These are phyloP conservation scores for Aspergillus floridensis DNA, from an alignment of 2,329 filamentous ascomycete species.

Conservation along the genomic window DNA sequence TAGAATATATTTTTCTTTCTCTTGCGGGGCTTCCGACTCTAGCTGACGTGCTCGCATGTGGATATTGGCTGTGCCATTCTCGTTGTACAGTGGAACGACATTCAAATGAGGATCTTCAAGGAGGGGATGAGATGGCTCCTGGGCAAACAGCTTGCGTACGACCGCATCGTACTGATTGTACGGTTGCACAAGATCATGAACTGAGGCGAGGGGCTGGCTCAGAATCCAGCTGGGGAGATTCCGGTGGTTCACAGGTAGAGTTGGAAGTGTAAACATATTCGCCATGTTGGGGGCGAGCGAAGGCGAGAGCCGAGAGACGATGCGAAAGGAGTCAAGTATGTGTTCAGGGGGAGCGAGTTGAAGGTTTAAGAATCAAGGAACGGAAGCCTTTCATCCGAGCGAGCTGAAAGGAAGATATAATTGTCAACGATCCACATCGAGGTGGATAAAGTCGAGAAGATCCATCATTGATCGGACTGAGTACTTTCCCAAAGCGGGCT, in stretches of 20 bases:
- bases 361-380: too few relatives aligned
- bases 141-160: slow-evolving; percentile 39
- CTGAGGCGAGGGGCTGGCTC: slow-evolving; percentile 24
- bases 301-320: too few relatives aligned
- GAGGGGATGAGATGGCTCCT: slow-evolving; percentile 34
- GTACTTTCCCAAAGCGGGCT: neutral
- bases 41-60: slow-evolving; percentile 35
- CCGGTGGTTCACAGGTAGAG: slow-evolving; percentile 28
- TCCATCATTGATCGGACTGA: neutral
- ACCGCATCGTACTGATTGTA: slow-evolving; percentile 39
- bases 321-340: too few relatives aligned
- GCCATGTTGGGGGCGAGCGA: neutral
- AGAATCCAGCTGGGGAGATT: slow-evolving; percentile 29
- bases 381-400: neutral
- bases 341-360: too few relatives aligned
- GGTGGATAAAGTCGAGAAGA: neutral
- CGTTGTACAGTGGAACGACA: slow-evolving; percentile 35
- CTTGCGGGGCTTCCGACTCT: slow-evolving; percentile 26
- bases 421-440: neutral
- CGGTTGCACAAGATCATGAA: slow-evolving; percentile 31
- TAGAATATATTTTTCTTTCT: slow-evolving; percentile 36
- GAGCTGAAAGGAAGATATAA: neutral
- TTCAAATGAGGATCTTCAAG: slow-evolving; percentile 33
- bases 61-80: slow-evolving; percentile 22
- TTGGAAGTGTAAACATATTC: slow-evolving; percentile 20